Evolutionary conservation across 1,284 basidiomycete genomes (phyloP).

Genomic region (Ustilago curta): DNA sequence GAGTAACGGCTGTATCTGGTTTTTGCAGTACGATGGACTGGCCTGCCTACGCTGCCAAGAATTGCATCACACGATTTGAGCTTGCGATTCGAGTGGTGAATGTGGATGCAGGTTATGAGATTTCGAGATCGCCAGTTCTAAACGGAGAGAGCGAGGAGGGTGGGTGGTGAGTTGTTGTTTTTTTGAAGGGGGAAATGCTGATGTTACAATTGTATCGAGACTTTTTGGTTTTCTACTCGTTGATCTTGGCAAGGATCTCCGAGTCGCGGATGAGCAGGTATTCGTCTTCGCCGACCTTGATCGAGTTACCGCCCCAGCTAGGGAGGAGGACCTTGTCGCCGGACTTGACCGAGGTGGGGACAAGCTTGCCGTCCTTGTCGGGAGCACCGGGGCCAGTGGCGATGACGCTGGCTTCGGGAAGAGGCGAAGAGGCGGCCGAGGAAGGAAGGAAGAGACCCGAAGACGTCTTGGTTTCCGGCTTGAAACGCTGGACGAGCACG

Average conservation of each 20-base stretch:
- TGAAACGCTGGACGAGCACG: conserved; percentile 96
- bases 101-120: conserved; percentile 13
- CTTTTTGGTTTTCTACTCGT: conserved; percentile 79
- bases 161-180: background rate
- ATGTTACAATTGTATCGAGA: conserved; percentile 20
- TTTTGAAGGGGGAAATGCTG: conserved; percentile 10
- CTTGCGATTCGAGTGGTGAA: conserved; percentile 9
- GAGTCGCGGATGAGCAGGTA: conserved; percentile 94
- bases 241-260: conserved; percentile 96
- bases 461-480: conserved; percentile 75
- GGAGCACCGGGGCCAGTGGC: conserved; percentile 92
- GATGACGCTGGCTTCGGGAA: conserved; percentile 96
- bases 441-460: conserved; percentile 90
- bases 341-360: conserved; percentile 83
- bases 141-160: background rate
- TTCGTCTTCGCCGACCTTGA: conserved; percentile 98
- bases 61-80: background rate
- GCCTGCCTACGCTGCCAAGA: background rate
- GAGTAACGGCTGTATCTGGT: background rate
- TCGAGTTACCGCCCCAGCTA: conserved; percentile 92
- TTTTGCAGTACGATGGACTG: background rate
- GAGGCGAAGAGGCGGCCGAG: conserved; percentile 81
- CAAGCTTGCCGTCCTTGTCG: conserved; percentile 82
- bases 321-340: conserved; percentile 94
- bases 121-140: conserved; percentile 6